These are phyloP conservation scores for Suhomyces maxii DNA, from an alignment of 1,139 yeast species.

Conservation along the genomic window DNA sequence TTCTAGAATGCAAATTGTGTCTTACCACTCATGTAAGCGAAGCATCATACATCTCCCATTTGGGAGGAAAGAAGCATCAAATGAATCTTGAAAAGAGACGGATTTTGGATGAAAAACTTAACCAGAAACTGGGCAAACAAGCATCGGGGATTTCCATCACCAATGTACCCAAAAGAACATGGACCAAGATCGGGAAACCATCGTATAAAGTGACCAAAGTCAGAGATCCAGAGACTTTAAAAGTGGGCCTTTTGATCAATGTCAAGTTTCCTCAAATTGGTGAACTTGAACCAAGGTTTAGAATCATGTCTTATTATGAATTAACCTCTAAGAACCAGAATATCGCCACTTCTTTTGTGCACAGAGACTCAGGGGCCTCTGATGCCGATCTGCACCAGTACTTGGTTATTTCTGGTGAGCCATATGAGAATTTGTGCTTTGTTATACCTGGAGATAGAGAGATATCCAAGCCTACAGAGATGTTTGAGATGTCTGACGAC, in stretches of 20 bases:
- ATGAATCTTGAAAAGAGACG: slow-evolving; percentile 63
- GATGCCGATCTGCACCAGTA: slow-evolving; percentile 52
- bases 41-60: slow-evolving; percentile 75
- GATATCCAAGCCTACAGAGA: slow-evolving; percentile 43
- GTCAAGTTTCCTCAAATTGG: slow-evolving; percentile 56
- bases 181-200: slow-evolving; percentile 71
- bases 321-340: slow-evolving; percentile 48
- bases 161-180: slow-evolving; percentile 41
- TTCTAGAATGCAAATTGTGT: slow-evolving; percentile 75
- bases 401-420: slow-evolving; percentile 77
- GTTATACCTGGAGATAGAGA: slow-evolving; percentile 63
- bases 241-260: slow-evolving; percentile 62
- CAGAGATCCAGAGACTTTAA: slow-evolving; percentile 56
- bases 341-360: slow-evolving; percentile 24
- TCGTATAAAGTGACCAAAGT: slow-evolving; percentile 66
- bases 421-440: slow-evolving; percentile 74
- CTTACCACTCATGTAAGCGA: slow-evolving; percentile 72
- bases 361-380: slow-evolving; percentile 30
- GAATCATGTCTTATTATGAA: slow-evolving; percentile 76
- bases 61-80: slow-evolving; percentile 78
- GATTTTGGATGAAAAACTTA: slow-evolving; percentile 39
- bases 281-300: slow-evolving; percentile 66
- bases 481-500: slow-evolving; percentile 35
- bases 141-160: slow-evolving; percentile 16
- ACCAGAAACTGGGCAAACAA: slow-evolving; percentile 3